Percentiles rank a stretch among this genome's conserved stretches.
Conservation (phyloP, 192 early-diverging fungal genomes). For the Funneliformis mosseae region DNA sequence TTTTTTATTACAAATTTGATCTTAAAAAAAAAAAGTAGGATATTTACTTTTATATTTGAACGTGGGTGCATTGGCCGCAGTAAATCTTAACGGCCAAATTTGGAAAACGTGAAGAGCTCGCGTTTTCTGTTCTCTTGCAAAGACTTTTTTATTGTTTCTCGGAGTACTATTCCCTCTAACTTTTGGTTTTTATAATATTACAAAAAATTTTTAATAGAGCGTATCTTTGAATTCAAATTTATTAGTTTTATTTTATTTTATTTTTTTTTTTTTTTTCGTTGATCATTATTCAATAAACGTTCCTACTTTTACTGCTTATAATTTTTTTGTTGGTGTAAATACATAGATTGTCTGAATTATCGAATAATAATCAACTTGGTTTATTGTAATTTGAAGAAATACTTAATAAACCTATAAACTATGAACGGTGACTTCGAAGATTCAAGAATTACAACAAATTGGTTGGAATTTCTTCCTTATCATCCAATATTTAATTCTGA, state of each 20-base stretch:
- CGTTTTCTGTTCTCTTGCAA: background rate
- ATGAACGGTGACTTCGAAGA: conserved; percentile 13
- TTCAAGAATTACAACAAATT: background rate
- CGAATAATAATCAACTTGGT: background rate
- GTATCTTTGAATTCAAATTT: background rate
- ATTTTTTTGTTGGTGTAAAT: background rate
- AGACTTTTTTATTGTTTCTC: background rate
- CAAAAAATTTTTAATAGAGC: background rate
- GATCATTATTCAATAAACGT: background rate
- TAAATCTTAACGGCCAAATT: background rate
- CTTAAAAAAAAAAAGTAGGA: background rate
- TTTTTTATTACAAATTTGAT: too few relatives aligned
- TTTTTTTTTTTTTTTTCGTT: too few relatives aligned
- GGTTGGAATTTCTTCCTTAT: conserved; percentile 7
- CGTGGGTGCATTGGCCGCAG: background rate
- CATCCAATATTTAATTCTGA: conserved; percentile 20
- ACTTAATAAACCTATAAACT: background rate
- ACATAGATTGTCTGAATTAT: background rate
- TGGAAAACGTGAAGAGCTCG: background rate
- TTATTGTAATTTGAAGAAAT: background rate
- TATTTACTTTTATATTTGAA: background rate
- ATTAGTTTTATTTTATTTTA: background rate
- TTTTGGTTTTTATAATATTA: background rate
- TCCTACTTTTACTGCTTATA: background rate
- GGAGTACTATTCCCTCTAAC: background rate